Evolutionary conservation across 106 monocot species (phyloP).

Genomic region (Ottelia alismoides): DNA sequence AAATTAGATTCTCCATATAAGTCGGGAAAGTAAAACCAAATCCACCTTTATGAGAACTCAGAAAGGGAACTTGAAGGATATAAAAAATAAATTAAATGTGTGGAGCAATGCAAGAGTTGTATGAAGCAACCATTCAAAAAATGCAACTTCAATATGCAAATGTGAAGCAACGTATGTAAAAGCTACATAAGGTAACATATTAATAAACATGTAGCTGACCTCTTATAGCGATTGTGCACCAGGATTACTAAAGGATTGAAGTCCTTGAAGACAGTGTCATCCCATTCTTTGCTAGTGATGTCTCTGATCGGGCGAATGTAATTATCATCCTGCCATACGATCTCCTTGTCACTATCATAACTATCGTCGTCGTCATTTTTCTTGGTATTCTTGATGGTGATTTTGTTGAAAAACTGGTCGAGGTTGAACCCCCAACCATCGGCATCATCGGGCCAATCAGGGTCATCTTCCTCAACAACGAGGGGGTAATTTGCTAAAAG

Average conservation of each 20-base stretch:
- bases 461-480: slow-evolving; percentile 88
- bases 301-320: slow-evolving; percentile 74
- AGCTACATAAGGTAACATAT: too few species aligned
- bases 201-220: too few species aligned
- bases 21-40: too few species aligned
- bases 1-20: too few species aligned
- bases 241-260: slow-evolving; percentile 83
- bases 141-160: too few species aligned
- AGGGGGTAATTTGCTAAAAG: slow-evolving; percentile 59
- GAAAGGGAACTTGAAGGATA: too few species aligned
- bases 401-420: slow-evolving; percentile 80
- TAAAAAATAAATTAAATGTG: too few species aligned
- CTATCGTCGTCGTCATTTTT: slow-evolving; percentile 30
- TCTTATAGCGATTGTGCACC: slow-evolving; percentile 74
- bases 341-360: slow-evolving; percentile 38
- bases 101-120: too few species aligned
- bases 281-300: slow-evolving; percentile 59
- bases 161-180: too few species aligned
- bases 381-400: slow-evolving; percentile 74
- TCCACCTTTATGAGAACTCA: too few species aligned
- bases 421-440: slow-evolving; percentile 85
- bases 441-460: slow-evolving; percentile 80
- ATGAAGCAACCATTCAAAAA: too few species aligned
- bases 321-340: slow-evolving; percentile 87
- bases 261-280: slow-evolving; percentile 71